Conservation (phyloP, 345 rosid species). For the Pugionium cornutum region DNA sequence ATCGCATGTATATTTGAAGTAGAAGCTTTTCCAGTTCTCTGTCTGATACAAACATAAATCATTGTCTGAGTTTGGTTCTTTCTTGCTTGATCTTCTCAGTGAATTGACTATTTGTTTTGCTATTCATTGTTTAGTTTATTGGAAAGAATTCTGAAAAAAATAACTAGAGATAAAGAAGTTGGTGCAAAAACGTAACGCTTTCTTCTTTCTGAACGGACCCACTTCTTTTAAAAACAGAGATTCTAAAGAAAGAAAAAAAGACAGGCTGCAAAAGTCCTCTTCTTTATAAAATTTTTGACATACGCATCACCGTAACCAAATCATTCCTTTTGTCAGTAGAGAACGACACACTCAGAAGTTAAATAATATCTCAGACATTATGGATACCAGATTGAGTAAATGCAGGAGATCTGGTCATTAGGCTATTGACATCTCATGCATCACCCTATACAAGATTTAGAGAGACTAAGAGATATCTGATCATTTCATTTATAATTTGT, state of each 20-base stretch:
- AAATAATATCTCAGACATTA: neutral
- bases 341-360: conserved; percentile 7
- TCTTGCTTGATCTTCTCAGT: conserved; percentile 23
- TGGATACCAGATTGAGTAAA: neutral
- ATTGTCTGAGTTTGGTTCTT: neutral
- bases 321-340: conserved; percentile 36
- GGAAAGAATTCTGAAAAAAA: neutral
- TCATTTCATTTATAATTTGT: conserved; percentile 1
- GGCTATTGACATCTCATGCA: conserved; percentile 9
- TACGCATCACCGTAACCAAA: conserved; percentile 12
- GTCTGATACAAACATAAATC: neutral
- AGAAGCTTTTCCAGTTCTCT: neutral
- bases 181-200: conserved; percentile 8
- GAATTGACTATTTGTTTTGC: conserved; percentile 5
- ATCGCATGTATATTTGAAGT: conserved; percentile 14
- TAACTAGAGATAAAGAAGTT: conserved; percentile 17
- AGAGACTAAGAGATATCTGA: conserved; percentile 6
- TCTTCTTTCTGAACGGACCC: conserved; percentile 32
- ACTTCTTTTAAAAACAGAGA: conserved; percentile 29
- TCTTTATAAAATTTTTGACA: conserved; percentile 23
- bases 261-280: conserved; percentile 28
- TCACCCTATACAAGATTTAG: conserved; percentile 3
- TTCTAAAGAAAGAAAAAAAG: conserved; percentile 28
- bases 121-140: conserved; percentile 20
- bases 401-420: neutral